Percentiles rank a stretch among this genome's conserved stretches.
phyloP scores from a whole-genome alignment of 169 alveolate species.

The Plasmodium coatneyi region DNA sequence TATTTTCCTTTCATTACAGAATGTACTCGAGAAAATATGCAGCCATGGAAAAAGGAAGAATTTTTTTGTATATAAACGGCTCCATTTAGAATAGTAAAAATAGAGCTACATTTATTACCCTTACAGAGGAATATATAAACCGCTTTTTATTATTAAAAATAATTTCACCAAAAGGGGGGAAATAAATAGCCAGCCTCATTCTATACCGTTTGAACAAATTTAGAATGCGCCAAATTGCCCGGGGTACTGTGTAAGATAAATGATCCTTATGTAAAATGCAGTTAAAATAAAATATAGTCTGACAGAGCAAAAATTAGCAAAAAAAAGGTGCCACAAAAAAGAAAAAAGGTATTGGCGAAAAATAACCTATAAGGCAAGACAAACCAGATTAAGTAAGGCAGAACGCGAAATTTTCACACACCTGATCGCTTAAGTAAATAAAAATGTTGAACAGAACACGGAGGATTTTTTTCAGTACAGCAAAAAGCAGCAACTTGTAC shows the following conservation, averaged over 20 bases:
- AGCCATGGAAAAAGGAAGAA: neutral
- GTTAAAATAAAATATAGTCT: neutral
- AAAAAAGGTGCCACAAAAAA: neutral
- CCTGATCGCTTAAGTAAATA: conserved; percentile 1
- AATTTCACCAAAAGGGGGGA: neutral
- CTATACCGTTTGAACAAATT: neutral
- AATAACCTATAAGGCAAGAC: neutral
- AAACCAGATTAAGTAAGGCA: neutral
- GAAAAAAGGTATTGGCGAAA: neutral
- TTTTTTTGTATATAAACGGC: neutral
- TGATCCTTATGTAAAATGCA: neutral
- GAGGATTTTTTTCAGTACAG: conserved; percentile 62
- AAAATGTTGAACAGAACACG: conserved; percentile 64
- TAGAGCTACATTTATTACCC: neutral
- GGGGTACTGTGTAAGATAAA: neutral
- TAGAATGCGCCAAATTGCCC: neutral
- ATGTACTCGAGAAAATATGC: neutral
- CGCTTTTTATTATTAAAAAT: neutral
- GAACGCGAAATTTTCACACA: neutral
- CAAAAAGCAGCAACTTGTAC: conserved; percentile 66
- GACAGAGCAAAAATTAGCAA: neutral
- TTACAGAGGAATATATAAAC: neutral
- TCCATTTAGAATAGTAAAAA: neutral
- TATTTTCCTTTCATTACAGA: neutral
- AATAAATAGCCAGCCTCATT: neutral